phyloP scores from a whole-genome alignment of 306 rosid species.

The Vicia villosa region DNA sequence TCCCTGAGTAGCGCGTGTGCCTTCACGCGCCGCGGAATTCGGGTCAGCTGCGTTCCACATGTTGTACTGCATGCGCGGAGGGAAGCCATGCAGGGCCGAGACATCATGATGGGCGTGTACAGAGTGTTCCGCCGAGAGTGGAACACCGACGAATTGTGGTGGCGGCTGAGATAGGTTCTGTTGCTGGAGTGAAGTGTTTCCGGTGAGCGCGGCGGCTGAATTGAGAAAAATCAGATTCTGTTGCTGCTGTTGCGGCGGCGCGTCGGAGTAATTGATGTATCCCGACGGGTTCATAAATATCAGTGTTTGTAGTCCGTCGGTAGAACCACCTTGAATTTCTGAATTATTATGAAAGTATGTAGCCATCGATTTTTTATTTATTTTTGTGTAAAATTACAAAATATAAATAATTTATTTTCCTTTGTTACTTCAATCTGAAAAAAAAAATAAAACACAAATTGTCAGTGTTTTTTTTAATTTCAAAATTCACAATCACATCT shows the following conservation, averaged over 20 bases:
- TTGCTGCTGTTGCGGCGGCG: conserved; percentile 56
- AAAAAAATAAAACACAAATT: conserved; percentile 33
- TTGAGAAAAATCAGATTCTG: conserved; percentile 61
- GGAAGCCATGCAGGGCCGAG: conserved; percentile 82
- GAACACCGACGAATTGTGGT: conserved; percentile 73
- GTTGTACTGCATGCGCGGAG: conserved; percentile 66
- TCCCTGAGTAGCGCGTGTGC: conserved; percentile 70
- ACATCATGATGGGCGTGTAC: conserved; percentile 56
- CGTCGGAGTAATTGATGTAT: conserved; percentile 75
- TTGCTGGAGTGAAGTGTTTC: conserved; percentile 41
- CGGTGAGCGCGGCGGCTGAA: conserved; percentile 39
- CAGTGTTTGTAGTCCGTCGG: conserved; percentile 83
- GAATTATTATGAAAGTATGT: conserved; percentile 86
- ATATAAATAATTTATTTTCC: not conserved
- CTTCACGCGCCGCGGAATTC: conserved; percentile 70
- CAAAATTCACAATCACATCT: conserved; percentile 39
- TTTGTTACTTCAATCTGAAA: conserved; percentile 43
- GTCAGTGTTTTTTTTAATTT: conserved; percentile 29
- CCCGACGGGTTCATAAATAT: conserved; percentile 87
- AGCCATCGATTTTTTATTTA: conserved; percentile 56
- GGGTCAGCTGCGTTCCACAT: conserved; percentile 71
- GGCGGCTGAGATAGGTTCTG: conserved; percentile 58
- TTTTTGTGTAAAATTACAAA: not conserved
- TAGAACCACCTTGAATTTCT: conserved; percentile 68
- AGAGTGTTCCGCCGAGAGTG: conserved; percentile 48